These are phyloP conservation scores for Fraxinus latifolia DNA, from an alignment of 305 asterid genomes.

Conservation along the genomic window DNA sequence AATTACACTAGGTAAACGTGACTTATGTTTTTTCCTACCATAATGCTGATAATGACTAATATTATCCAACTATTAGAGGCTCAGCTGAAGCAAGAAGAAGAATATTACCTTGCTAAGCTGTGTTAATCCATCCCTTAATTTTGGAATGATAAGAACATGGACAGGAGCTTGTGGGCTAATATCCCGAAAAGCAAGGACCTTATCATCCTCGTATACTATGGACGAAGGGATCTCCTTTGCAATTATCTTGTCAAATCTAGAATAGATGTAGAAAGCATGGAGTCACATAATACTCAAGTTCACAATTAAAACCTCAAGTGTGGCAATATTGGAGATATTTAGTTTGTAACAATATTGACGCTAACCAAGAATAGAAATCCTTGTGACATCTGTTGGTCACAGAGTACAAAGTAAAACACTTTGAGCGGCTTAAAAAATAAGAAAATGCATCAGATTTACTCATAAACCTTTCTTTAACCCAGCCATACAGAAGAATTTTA, in stretches of 20 bases:
- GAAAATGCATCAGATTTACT: background rate
- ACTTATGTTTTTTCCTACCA: background rate
- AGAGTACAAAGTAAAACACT: background rate
- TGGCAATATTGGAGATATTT: background rate
- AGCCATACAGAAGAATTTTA: background rate
- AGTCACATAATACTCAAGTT: background rate
- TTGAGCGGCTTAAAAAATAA: background rate
- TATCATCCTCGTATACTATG: conserved; percentile 81
- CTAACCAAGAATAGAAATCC: background rate
- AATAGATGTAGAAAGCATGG: conserved; percentile 4
- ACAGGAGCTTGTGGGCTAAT: conserved; percentile 91
- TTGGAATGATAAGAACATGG: conserved; percentile 85
- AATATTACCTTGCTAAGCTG: conserved; percentile 66
- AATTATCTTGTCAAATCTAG: conserved; percentile 91
- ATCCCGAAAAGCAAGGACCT: conserved; percentile 88
- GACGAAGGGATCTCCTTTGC: conserved; percentile 80
- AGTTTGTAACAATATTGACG: background rate
- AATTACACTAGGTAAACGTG: background rate
- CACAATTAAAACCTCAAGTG: background rate
- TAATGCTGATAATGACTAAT: background rate
- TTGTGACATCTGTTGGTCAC: background rate
- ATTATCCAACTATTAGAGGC: conserved; percentile 3
- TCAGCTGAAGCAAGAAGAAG: conserved; percentile 5
- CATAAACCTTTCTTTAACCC: background rate
- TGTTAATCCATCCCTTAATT: conserved; percentile 78